Base-by-base conservation (phyloP, 805 yeast genomes). In the Priceomyces medius region DNA sequence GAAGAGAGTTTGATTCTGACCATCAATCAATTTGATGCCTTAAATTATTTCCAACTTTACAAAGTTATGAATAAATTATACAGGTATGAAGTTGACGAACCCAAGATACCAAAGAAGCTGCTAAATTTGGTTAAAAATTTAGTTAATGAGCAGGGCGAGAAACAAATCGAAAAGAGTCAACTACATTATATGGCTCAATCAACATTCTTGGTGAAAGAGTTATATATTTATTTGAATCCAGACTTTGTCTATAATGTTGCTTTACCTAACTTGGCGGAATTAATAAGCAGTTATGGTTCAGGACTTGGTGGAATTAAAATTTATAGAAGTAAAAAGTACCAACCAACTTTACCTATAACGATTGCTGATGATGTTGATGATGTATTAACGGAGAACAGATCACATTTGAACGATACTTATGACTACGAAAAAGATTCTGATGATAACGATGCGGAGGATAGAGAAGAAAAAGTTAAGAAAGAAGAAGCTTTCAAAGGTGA, bases 81-180 rank as follows among this genome's bases (percentile, higher is more conserved):
- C 63, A 78, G 86, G 36, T 86, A 88, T 54, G 99, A 93, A 58
- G 78, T 88, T 4, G 80, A 83, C 9, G 99, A 93, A 58, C 67
- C 68, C 13, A 83, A 81, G 48, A 67, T 90, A 35, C 76, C 85
- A 7, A 68, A 67, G 44, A 45, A 56, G 9, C 44, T 59, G 12
- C 37, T 55, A 3, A 57, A 64, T 32, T 42, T 61, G 12, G 47
- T 68, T 17, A 68, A 63, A 43, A 43, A 53, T 17, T 64, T 68
- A 18, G 46, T 56, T 41, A 50, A 43, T 20, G 71, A 69, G 48
- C 66, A 66, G 41, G 76, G 75, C 0, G 68, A 66, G 38, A 49
- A 49, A 10, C 74, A 67, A 42, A 54, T 68, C 2, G 36, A 53
- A 14, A 42, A 45, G 20, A 44, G 45, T 40, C 47, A 48, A 23